Conservation (phyloP, 148 eudicot species). For the Agrostemma githago region DNA sequence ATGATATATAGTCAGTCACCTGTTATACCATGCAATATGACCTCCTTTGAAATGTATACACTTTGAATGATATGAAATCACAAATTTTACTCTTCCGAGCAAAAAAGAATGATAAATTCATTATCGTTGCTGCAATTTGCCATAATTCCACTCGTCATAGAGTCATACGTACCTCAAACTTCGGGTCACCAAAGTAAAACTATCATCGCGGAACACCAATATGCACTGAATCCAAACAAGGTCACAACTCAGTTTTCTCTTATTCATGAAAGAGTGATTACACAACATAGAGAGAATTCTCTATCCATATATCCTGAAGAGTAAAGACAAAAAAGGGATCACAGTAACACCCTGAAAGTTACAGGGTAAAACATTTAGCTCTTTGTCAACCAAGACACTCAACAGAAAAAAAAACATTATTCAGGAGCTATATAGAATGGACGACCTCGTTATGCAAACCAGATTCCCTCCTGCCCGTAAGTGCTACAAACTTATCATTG, state of each 20-base stretch:
- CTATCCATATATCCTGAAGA: too few species aligned
- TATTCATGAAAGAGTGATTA: too few species aligned
- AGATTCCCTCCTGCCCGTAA: constrained; percentile 58
- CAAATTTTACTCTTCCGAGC: background rate
- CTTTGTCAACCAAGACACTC: background rate
- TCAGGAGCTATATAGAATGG: constrained; percentile 6
- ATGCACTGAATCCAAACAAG: background rate
- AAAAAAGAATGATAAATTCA: background rate
- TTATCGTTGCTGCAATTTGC: background rate
- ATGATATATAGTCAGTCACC: background rate
- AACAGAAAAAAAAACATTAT: background rate
- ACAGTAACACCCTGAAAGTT: too few species aligned
- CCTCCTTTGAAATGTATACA: background rate
- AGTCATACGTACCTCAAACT: background rate
- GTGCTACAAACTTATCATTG: constrained; percentile 67
- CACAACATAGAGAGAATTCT: too few species aligned
- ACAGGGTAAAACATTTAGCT: too few species aligned
- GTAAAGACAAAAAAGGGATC: too few species aligned
- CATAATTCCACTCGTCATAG: background rate
- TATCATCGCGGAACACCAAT: background rate
- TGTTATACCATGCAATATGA: background rate
- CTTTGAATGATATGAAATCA: background rate
- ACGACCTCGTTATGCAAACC: constrained; percentile 18
- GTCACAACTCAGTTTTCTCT: too few species aligned
- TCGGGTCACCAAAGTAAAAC: background rate